Evolutionary conservation across 306 rosid genomes (phyloP), one percentile per base, ranked within the genome.

Genomic region (Glycine latifolia): DNA sequence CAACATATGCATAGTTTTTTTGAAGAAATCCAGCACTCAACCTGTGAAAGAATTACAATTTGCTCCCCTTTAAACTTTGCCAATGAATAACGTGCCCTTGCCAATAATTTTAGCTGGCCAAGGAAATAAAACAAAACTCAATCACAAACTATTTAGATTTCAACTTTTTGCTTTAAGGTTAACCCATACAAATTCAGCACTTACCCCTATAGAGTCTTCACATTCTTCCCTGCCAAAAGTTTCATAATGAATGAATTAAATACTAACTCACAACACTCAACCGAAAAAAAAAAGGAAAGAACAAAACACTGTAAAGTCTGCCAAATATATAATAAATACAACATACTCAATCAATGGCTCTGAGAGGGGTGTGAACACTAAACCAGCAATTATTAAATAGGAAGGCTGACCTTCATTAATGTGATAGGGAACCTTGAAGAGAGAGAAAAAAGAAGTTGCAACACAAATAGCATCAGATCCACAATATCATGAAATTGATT

Each of bases 301-400:
- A 44, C 39, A 12, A 35, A 60, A 43, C 43, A 14, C 3, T 3
- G 10, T 50, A 52, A 84, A 63, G 13, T 63, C 76, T 61, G 74
- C 72, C 70, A 58, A 76, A 62, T 47, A 75, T 20, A 59, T 26
- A 26, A 26, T 26, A 26, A 26, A 58, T 65, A 79, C 73, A 52
- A 82, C 98, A 65, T 95, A 95, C 99, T 90, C 99, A 44, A 95
- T 95, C 85, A 93, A 81, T 62, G 98, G 96, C 79, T 93, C 99
- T 3, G 99, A 95, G 67, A 95, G 98, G 55, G 98, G 99, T 73
- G 98, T 95, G 86, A 95, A 95, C 89, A 95, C 99, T 89, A 95
- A 92, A 71, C 98, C 98, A 17, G 98, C 97, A 88, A 82, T 93
- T 76, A 95, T 95, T 68, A 93, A 81, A 88, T 95, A 95, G 73